A percentile compares a stretch with the other conserved stretches of the same genome.
These are phyloP conservation scores for Flaveria bidentis DNA, from an alignment of 129 eudicot genomes.

Conservation along the genomic window DNA sequence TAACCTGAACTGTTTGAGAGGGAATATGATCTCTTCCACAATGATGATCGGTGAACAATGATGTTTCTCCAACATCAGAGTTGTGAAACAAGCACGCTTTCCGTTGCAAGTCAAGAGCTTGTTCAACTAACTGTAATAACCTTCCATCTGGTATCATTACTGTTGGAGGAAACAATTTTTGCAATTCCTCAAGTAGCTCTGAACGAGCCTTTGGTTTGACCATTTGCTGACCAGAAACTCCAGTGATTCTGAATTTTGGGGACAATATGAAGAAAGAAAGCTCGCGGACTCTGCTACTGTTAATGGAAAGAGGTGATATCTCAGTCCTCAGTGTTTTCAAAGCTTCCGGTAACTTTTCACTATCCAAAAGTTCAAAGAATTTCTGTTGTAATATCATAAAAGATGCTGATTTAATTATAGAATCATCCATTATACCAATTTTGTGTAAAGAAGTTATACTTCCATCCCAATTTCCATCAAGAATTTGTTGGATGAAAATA, in stretches of 20 bases:
- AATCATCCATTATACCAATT: slow-evolving; percentile 59
- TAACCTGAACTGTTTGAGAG: slow-evolving; percentile 73
- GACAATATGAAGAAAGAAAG: slow-evolving; percentile 56
- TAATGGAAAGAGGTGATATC: slow-evolving; percentile 62
- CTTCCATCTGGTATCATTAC: slow-evolving; percentile 73
- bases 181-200: slow-evolving; percentile 65
- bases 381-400: slow-evolving; percentile 84
- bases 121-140: slow-evolving; percentile 74
- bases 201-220: slow-evolving; percentile 46
- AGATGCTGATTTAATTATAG: slow-evolving; percentile 58
- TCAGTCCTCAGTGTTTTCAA: slow-evolving; percentile 78
- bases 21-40: slow-evolving; percentile 85
- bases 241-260: slow-evolving; percentile 36
- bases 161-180: slow-evolving; percentile 75
- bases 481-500: slow-evolving; percentile 63
- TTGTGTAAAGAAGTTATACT: slow-evolving; percentile 60
- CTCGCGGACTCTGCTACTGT: slow-evolving; percentile 53
- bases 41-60: slow-evolving; percentile 74
- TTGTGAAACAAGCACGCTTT: slow-evolving; percentile 81
- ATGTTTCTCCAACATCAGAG: slow-evolving; percentile 60
- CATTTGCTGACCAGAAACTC: slow-evolving; percentile 34
- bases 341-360: slow-evolving; percentile 66
- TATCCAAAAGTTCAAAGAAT: slow-evolving; percentile 68
- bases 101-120: slow-evolving; percentile 78
- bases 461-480: slow-evolving; percentile 83